phyloP scores from a whole-genome alignment of 2,329 filamentous ascomycete genomes.

The Diaporthe australafricana region DNA sequence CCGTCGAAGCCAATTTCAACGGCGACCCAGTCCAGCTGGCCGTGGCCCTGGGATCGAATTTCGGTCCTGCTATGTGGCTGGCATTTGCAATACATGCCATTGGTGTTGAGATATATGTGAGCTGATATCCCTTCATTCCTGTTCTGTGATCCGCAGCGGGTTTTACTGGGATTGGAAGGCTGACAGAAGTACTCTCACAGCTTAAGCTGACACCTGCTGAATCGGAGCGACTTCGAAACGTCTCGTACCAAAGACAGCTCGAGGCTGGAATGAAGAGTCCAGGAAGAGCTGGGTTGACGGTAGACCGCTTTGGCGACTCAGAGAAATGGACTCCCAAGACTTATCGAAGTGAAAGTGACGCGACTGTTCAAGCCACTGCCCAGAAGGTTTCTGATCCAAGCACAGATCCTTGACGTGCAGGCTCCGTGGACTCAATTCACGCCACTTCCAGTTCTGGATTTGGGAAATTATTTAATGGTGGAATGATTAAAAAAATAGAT shows the following conservation, averaged over 20 bases:
- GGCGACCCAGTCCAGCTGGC: conserved; percentile 46
- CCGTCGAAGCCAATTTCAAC: conserved; percentile 50
- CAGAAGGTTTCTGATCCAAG: neutral
- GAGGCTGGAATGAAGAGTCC: conserved; percentile 64
- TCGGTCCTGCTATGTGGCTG: conserved; percentile 66
- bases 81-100: conserved; percentile 62
- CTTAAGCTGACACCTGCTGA: conserved; percentile 65
- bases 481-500: neutral
- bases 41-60: conserved; percentile 58
- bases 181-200: conserved; percentile 45
- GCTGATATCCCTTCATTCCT: conserved; percentile 31
- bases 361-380: neutral
- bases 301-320: conserved; percentile 55
- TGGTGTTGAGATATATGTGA: conserved; percentile 60
- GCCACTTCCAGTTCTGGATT: neutral
- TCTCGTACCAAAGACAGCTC: conserved; percentile 67
- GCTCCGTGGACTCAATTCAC: neutral
- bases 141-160: too few species aligned
- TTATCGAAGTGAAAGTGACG: neutral
- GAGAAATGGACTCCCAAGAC: conserved; percentile 40
- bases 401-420: neutral
- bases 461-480: neutral
- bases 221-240: conserved; percentile 60
- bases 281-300: conserved; percentile 59
- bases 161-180: neutral